These are phyloP conservation scores for Cystobasidium sp. DNA, from an alignment of 1,284 basidiomycete genomes.

Conservation along the genomic window DNA sequence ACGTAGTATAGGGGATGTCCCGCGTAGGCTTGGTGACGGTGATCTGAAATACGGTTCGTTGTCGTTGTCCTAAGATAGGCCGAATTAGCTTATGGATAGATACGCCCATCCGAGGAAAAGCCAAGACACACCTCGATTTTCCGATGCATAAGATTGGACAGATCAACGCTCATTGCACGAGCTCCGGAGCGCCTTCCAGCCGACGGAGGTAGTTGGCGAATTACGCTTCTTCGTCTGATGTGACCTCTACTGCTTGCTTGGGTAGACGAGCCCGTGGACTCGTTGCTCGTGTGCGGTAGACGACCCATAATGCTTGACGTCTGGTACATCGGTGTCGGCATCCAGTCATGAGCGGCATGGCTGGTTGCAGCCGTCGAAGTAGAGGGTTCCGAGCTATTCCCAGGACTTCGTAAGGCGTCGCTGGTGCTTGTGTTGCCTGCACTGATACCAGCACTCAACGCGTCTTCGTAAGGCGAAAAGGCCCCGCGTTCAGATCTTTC, in stretches of 20 bases:
- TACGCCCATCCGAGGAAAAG: not conserved
- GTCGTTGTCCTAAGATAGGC: constrained; percentile 24
- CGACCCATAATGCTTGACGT: constrained; percentile 18
- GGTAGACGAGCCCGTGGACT: not conserved
- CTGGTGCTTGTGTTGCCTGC: constrained; percentile 5
- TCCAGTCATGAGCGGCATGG: constrained; percentile 25
- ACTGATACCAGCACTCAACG: not conserved
- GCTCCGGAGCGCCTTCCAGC: constrained; percentile 6
- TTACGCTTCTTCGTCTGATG: constrained; percentile 10
- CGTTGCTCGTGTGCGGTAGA: constrained; percentile 33
- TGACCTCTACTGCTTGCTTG: constrained; percentile 3
- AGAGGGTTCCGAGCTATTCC: constrained; percentile 40
- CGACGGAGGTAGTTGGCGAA: constrained; percentile 13
- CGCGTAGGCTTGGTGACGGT: constrained; percentile 17
- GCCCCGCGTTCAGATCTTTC: constrained; percentile 30
- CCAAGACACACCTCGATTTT: constrained; percentile 20
- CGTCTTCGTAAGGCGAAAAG: constrained; percentile 25
- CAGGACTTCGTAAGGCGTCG: constrained; percentile 29
- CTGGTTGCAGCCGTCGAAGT: constrained; percentile 23
- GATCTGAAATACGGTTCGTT: constrained; percentile 11
- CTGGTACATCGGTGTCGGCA: constrained; percentile 27
- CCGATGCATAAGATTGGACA: constrained; percentile 33
- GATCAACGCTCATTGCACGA: constrained; percentile 39
- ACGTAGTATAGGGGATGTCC: constrained; percentile 27
- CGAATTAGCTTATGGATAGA: not conserved